Percentiles rank a stretch among this genome's conserved stretches.
These are phyloP conservation scores for Russula olivacea DNA, from an alignment of 768 basidiomycete genomes.

Conservation along the genomic window DNA sequence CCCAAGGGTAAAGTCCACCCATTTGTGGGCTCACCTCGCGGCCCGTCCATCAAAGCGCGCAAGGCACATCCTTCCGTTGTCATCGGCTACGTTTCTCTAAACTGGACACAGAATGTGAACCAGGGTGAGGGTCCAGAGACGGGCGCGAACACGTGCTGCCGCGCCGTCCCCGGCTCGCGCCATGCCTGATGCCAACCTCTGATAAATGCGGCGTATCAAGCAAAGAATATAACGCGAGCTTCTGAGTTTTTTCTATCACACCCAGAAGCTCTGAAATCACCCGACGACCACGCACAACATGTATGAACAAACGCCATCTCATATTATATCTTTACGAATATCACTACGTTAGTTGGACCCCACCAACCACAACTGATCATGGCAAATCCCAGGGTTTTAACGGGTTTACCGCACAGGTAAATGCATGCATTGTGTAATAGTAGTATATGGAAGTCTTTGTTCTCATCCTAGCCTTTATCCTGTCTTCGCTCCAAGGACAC, in stretches of 20 bases:
- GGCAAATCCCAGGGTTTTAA: background rate
- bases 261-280: background rate
- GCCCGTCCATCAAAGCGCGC: background rate
- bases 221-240: background rate
- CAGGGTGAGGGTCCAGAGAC: background rate
- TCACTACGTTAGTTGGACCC: slow-evolving; percentile 5
- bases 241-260: background rate
- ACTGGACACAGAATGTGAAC: background rate
- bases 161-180: background rate
- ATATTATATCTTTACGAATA: slow-evolving; percentile 3
- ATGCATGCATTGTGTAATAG: background rate
- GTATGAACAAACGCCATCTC: background rate
- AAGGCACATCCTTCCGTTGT: slow-evolving; percentile 11
- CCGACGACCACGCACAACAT: slow-evolving; percentile 10
- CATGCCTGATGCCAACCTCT: background rate
- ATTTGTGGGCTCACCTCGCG: background rate
- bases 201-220: background rate
- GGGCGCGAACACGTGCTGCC: background rate
- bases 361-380: background rate
- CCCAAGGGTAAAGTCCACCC: background rate
- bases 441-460: slow-evolving; percentile 4
- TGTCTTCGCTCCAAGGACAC: background rate
- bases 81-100: slow-evolving; percentile 3
- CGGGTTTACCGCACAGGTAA: background rate
- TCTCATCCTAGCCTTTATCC: background rate